Evolutionary conservation across 2,329 filamentous ascomycete species (phyloP).

Genomic region (Colletotrichum chrysophilum): DNA sequence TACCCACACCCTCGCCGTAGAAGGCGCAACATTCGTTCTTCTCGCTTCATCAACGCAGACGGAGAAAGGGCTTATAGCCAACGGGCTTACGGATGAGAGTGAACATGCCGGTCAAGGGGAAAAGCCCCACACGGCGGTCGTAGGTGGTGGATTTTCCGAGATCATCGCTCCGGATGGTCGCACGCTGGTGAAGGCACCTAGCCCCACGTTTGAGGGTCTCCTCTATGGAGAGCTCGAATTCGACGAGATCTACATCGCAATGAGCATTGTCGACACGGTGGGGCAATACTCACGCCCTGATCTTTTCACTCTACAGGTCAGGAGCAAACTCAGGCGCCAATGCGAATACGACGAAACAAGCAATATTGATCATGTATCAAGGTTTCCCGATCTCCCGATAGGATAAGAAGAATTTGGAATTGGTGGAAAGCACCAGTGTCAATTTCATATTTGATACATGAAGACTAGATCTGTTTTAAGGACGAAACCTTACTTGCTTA

Average conservation of each 20-base stretch:
- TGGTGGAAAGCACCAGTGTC: background rate
- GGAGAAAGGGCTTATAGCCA: background rate
- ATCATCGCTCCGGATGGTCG: background rate
- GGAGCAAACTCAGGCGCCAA: background rate
- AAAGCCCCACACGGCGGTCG: background rate
- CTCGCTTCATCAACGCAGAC: background rate
- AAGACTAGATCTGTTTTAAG: background rate
- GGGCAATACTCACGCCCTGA: background rate
- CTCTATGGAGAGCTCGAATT: background rate
- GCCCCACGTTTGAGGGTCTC: background rate
- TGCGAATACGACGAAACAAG: background rate
- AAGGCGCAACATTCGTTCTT: background rate
- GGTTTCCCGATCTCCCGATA: background rate
- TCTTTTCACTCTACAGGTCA: background rate
- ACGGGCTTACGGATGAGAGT: background rate
- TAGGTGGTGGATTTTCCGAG: background rate
- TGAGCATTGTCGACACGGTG: background rate
- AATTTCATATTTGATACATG: background rate
- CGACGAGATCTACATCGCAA: background rate
- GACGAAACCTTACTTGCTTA: background rate
- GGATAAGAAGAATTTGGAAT: background rate
- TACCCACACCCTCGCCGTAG: background rate
- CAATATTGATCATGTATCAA: background rate
- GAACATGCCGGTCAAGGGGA: background rate
- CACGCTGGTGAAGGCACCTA: background rate